Evolutionary conservation across 164 flowering plant species (phyloP), one percentile per base, ranked within the genome.

Genomic region (Macadamia tetraphylla): DNA sequence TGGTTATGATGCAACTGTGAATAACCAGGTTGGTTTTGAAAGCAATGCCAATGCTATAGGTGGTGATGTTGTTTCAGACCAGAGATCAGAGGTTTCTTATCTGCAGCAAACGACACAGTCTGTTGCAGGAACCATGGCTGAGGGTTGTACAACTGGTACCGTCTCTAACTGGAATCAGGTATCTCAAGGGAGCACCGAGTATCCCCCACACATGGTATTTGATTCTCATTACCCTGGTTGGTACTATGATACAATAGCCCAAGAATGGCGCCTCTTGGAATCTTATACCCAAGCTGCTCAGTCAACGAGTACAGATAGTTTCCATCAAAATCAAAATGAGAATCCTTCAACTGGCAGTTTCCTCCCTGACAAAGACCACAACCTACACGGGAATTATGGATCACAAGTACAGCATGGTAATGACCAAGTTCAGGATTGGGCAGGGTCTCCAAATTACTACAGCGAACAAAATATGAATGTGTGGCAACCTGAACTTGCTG

Each of bases 141-240:
- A 86, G 60, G 68, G 67, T 66, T 67, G 75, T 53, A 78, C 79
- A 11, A 78, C 84, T 17, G 81, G 77, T 49, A 81, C 65, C 42
- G 75, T 79, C 32, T 72, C 82, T 43, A 79, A 69, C 30, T 81
- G 82, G 89, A 86, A 73, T 75, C 85, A 83, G 73, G 76, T 59
- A 40, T 75, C 85, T 55, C 86, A 84, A 71, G 87, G 67, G 64
- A 80, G 65, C 71, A 80, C 74, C 66, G 87, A 78, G 42, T 89
- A 87, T 71, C 98, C 97, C 11, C 71, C 84, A 17, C 87, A 89
- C 77, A 92, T 92, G 97, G 75, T 88, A 14, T 94, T 94, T 82
- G 97, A 92, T 75, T 90, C 96, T 56, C 99, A 90, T 67, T 90
- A 88, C 60, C 99, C 99, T 65, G 98, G 86, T 70, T 92, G 94